Percentiles rank a stretch among this genome's conserved stretches.
Evolutionary conservation across 352 stramenopile genomes (phyloP).

Genomic region (Globisporangium mamillatum): DNA sequence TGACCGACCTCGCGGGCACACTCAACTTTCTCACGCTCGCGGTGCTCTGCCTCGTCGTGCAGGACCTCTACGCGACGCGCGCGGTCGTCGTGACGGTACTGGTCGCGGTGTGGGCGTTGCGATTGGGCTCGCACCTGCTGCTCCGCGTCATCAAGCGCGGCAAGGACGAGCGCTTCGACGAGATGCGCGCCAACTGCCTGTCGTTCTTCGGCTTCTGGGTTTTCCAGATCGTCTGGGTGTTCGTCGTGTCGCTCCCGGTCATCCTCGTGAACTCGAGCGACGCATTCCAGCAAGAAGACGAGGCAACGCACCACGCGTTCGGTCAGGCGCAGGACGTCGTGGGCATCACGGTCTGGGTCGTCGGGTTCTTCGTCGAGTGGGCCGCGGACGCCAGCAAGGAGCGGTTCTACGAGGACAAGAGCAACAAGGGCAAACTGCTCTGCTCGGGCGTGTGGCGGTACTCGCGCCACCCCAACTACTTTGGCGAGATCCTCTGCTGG

Average conservation of each 20-base stretch:
- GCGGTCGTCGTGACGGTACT: slow-evolving; percentile 47
- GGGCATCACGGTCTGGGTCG: slow-evolving; percentile 44
- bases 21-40: slow-evolving; percentile 63
- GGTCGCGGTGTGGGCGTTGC: slow-evolving; percentile 52
- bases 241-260: slow-evolving; percentile 67
- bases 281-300: slow-evolving; percentile 12
- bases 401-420: slow-evolving; percentile 44
- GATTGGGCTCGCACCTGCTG: slow-evolving; percentile 66
- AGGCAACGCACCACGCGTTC: slow-evolving; percentile 24
- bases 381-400: slow-evolving; percentile 62
- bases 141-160: slow-evolving; percentile 62
- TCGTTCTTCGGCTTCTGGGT: slow-evolving; percentile 78
- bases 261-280: slow-evolving; percentile 56
- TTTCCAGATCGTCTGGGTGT: slow-evolving; percentile 83
- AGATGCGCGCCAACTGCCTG: slow-evolving; percentile 59
- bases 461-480: slow-evolving; percentile 92
- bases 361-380: slow-evolving; percentile 58
- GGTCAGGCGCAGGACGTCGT: slow-evolving; percentile 36
- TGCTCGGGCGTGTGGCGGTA: slow-evolving; percentile 78
- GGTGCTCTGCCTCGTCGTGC: slow-evolving; percentile 42
- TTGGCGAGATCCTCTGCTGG: slow-evolving; percentile 92
- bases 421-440: slow-evolving; percentile 56
- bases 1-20: slow-evolving; percentile 59
- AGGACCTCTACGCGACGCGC: slow-evolving; percentile 42
- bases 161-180: slow-evolving; percentile 75